Evolutionary conservation across 2,329 filamentous ascomycete species (phyloP).

Genomic region (Dactylellina sp.): DNA sequence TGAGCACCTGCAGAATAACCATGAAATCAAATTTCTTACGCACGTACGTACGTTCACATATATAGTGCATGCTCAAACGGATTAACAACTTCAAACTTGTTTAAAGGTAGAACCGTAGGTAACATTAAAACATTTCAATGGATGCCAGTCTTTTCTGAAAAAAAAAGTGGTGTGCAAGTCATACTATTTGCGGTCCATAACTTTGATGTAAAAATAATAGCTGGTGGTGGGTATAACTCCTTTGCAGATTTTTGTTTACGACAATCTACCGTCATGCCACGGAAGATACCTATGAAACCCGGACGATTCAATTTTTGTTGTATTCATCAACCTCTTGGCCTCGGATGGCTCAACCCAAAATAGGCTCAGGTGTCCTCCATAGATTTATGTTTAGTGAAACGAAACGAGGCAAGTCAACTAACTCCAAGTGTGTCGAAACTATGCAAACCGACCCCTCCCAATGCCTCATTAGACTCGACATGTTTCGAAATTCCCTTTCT

Average conservation of each 20-base stretch:
- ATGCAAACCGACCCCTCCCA: neutral
- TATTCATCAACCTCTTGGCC: neutral
- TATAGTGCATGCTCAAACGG: too few species aligned
- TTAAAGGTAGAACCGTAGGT: too few species aligned
- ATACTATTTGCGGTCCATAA: neutral
- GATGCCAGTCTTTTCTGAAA: too few species aligned
- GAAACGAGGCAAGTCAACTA: slow-evolving; percentile 8
- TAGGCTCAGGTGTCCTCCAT: neutral
- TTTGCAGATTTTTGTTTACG: neutral
- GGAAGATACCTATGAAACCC: slow-evolving; percentile 13
- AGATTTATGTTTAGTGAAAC: neutral
- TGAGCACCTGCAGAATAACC: too few species aligned
- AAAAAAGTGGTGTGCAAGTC: neutral
- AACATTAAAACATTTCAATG: too few species aligned
- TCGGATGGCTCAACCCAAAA: slow-evolving; percentile 18
- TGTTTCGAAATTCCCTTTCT: neutral
- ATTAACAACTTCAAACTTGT: too few species aligned
- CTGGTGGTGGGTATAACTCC: neutral
- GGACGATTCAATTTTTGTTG: slow-evolving; percentile 1
- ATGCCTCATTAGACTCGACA: neutral
- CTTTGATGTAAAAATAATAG: neutral
- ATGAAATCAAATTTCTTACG: too few species aligned
- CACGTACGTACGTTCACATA: too few species aligned
- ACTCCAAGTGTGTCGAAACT: slow-evolving; percentile 4
- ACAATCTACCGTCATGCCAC: neutral